phyloP scores from a whole-genome alignment of 805 yeast genomes.

The Ogataea angusta region DNA sequence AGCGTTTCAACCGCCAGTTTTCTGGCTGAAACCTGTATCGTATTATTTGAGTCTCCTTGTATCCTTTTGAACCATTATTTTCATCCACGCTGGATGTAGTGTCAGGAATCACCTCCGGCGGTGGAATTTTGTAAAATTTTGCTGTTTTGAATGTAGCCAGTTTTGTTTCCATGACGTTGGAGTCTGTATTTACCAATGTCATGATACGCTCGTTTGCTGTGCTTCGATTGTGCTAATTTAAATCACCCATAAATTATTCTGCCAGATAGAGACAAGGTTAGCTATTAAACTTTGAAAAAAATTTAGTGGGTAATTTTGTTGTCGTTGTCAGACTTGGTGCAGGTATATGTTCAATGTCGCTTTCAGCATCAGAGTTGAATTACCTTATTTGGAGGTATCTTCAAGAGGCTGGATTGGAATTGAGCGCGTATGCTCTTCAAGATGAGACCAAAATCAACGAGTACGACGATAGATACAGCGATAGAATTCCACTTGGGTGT shows the following conservation, averaged over 20 bases:
- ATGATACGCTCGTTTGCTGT: slow-evolving; percentile 1
- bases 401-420: slow-evolving; percentile 77
- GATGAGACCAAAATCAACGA: slow-evolving; percentile 64
- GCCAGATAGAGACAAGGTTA: slow-evolving; percentile 4
- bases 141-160: slow-evolving; percentile 25
- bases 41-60: slow-evolving; percentile 12
- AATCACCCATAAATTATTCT: slow-evolving; percentile 6
- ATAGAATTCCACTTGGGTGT: slow-evolving; percentile 69
- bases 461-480: slow-evolving; percentile 49
- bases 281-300: slow-evolving; percentile 1
- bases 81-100: slow-evolving; percentile 7
- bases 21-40: slow-evolving; percentile 19
- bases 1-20: slow-evolving; percentile 14
- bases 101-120: slow-evolving; percentile 19
- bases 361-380: slow-evolving; percentile 80
- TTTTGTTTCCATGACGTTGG: slow-evolving; percentile 20
- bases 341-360: slow-evolving; percentile 50
- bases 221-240: background rate
- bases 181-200: slow-evolving; percentile 16
- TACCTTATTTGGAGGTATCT: slow-evolving; percentile 90
- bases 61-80: slow-evolving; percentile 3
- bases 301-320: slow-evolving; percentile 9
- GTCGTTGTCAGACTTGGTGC: background rate
- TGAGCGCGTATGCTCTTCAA: slow-evolving; percentile 76
- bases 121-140: slow-evolving; percentile 25